A percentile compares a stretch with the other conserved stretches of the same genome.
These are phyloP conservation scores for Chrysopogon serrulatus DNA, from an alignment of 176 grass and related monocot genomes.

Conservation along the genomic window DNA sequence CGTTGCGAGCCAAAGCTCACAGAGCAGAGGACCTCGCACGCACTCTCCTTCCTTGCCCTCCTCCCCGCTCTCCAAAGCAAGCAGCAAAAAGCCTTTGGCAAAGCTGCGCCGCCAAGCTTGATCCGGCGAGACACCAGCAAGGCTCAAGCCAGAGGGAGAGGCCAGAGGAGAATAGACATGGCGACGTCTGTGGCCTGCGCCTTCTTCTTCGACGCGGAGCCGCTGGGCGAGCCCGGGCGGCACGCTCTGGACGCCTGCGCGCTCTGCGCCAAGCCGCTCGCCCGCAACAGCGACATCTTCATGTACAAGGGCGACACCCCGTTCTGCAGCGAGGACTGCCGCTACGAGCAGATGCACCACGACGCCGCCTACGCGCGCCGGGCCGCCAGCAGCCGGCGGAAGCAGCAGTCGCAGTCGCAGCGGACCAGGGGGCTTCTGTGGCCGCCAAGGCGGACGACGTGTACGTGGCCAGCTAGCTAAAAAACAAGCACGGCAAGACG, in stretches of 20 bases:
- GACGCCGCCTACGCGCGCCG: constrained; percentile 26
- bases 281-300: constrained; percentile 67
- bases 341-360: constrained; percentile 62
- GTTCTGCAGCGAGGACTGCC: constrained; percentile 84
- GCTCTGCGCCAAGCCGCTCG: constrained; percentile 64
- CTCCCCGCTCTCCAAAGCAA: not conserved
- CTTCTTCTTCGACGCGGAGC: constrained; percentile 61
- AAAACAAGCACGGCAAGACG: no score
- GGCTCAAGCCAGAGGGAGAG: not conserved
- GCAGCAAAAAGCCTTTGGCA: not conserved
- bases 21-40: not conserved
- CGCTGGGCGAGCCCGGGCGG: constrained; percentile 6
- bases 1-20: not conserved
- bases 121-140: not conserved
- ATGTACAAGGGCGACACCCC: constrained; percentile 85
- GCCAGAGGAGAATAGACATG: not conserved
- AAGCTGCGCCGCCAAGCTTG: not conserved
- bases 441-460: constrained; percentile 17
- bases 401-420: not conserved
- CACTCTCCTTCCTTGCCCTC: no score
- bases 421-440: not conserved
- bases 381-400: not conserved
- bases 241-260: constrained; percentile 62
- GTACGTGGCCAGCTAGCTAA: constrained; percentile 19
- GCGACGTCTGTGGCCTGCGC: constrained; percentile 22